Base-by-base conservation (phyloP, 2,329 filamentous ascomycete genomes). In the Arthroderma uncinatum region DNA sequence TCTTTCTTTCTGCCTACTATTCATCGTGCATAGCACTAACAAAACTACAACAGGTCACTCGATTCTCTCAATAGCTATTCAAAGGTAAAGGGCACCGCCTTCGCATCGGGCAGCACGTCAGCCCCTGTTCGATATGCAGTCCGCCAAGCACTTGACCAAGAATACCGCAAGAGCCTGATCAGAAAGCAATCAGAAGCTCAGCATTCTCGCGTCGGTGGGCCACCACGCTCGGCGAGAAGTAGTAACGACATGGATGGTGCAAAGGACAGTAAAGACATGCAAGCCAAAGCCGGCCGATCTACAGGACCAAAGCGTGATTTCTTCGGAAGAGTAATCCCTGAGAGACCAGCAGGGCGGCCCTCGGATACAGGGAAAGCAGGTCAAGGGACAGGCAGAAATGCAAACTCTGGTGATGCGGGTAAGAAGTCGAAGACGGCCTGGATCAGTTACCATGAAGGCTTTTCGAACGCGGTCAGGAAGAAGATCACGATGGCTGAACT, bases 381-480 rank as follows among this genome's bases (percentile, higher is more conserved):
- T 33, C n/a, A 72, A 69, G 57, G 64, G 67, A 21, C 39, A 19
- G 25, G 34, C 25, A 33, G 36, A 23, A 30, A 25, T 8, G 2
- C 28, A 21, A 39, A 39, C 12, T n/a, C 44, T 4, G 10, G 50
- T 19, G 50, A 53, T 19, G 25, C 59, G 12, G 61, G 58, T 70
- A 66, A 39, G 68, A 71, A 76, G 57, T 79, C 79, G 52, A 79
- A 77, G 53, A 81, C 85, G 64, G 86, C 91, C 2, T 95, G 90
- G 90, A 83, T 95, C 42, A 92, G 83, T 61, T 96, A 84, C 70
- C 84, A 95, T 66, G 91, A 96, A 73, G 91, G 91, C 0, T 84
- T 89, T 68, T 93, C 89, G 57, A 95, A 96, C 77, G 91, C 91
- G 9, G 91, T 96, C 60, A 80, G 87, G 70, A 95, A 95, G 70